A percentile compares a stretch with the other conserved stretches of the same genome.
These are phyloP conservation scores for Elymus sibiricus DNA, from an alignment of 176 grass and related monocot species.

Conservation along the genomic window DNA sequence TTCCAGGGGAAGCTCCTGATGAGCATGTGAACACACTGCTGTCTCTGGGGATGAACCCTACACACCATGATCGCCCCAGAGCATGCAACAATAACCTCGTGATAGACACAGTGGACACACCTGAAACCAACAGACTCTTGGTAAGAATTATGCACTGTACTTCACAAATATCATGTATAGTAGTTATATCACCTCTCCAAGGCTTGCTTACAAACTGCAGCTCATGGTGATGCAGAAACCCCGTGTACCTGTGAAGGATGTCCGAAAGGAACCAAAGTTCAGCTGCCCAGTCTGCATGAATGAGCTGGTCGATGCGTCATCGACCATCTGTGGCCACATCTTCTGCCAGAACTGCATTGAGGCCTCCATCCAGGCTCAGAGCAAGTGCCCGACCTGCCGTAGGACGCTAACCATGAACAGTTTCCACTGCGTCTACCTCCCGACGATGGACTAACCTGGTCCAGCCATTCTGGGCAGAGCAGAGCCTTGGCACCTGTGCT, in stretches of 20 bases:
- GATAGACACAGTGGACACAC: conserved; percentile 21
- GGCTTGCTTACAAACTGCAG: conserved; percentile 12
- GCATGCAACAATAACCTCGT: neutral
- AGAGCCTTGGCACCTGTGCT: neutral
- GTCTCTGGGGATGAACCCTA: conserved; percentile 34
- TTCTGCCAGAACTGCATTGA: conserved; percentile 79
- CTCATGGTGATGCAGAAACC: neutral
- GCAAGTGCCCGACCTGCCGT: conserved; percentile 82
- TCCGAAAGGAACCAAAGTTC: conserved; percentile 52
- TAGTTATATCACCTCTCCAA: conserved; percentile 3
- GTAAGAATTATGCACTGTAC: neutral
- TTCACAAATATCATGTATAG: neutral
- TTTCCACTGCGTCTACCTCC: conserved; percentile 81
- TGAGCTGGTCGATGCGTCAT: conserved; percentile 50
- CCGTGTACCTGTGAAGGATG: conserved; percentile 32
- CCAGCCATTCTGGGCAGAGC: neutral
- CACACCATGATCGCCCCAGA: neutral
- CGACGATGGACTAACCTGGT: conserved; percentile 36
- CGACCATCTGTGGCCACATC: conserved; percentile 87
- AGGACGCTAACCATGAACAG: conserved; percentile 40
- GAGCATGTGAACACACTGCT: conserved; percentile 44
- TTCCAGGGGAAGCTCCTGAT: conserved; percentile 34
- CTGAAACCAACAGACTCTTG: neutral
- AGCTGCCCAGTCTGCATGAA: conserved; percentile 80
- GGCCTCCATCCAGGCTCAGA: conserved; percentile 51